Percentiles rank a stretch among this genome's conserved stretches.
These are phyloP conservation scores for Saitozyma podzolica DNA, from an alignment of 768 basidiomycete species.

Conservation along the genomic window DNA sequence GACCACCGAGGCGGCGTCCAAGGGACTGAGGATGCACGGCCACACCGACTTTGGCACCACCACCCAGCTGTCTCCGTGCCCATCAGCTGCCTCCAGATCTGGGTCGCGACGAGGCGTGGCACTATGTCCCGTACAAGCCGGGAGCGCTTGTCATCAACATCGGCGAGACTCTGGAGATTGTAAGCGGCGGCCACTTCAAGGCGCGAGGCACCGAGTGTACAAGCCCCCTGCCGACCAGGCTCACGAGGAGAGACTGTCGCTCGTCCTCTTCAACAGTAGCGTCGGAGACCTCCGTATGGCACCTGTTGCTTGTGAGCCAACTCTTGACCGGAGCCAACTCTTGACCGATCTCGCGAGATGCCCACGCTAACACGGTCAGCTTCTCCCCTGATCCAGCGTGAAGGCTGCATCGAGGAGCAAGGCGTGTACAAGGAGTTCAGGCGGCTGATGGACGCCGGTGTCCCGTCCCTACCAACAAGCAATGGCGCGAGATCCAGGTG, in stretches of 20 bases:
- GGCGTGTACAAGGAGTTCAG: conserved; percentile 50
- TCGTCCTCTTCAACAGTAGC: conserved; percentile 31
- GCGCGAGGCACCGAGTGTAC: conserved; percentile 35
- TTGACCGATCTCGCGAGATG: neutral
- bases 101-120: conserved; percentile 39
- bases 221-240: conserved; percentile 30
- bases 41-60: conserved; percentile 39
- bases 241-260: conserved; percentile 24
- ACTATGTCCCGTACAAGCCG: conserved; percentile 34
- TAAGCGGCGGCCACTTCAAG: conserved; percentile 38
- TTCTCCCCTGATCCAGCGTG: conserved; percentile 46
- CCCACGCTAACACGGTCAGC: conserved; percentile 6
- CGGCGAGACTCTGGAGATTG: conserved; percentile 40
- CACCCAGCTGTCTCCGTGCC: conserved; percentile 41
- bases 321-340: no score
- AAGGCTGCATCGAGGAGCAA: conserved; percentile 45
- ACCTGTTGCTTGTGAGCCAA: conserved; percentile 23
- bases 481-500: conserved; percentile 46
- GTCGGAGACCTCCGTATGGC: conserved; percentile 31
- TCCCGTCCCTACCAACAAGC: conserved; percentile 44
- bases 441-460: conserved; percentile 33
- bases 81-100: conserved; percentile 41
- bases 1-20: conserved; percentile 8
- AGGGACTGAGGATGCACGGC: conserved; percentile 28
- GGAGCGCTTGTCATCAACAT: conserved; percentile 46